Base-by-base conservation (phyloP, 1,284 basidiomycete species). In the Baeospora myosura region DNA sequence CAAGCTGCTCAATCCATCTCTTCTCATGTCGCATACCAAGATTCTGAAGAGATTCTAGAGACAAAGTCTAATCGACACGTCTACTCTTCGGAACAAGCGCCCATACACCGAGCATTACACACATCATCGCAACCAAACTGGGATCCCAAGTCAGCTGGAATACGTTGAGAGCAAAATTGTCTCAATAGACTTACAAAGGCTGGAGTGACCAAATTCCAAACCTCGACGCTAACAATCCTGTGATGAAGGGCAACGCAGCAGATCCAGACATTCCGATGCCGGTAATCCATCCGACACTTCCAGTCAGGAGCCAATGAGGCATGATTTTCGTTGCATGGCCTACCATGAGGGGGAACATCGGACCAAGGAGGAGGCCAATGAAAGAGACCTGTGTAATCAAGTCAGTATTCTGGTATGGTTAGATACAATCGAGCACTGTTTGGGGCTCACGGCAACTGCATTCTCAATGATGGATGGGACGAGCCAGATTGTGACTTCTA, bases 401-500 rank as follows among this genome's bases (percentile, higher is more conserved):
- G 6, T 18, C n/a, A 34, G 12, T 34, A 34, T 3, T 3, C 11
- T 14, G 7, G 32, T 7, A 8, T 10, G 10, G 7, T 4, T 8
- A 4, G 21, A 11, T 2, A 20, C 11, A 14, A 34, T 14, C n/a
- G 11, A 20, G 21, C 12, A 34, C n/a, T n/a, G n/a, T n/a, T n/a
- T n/a, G n/a, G n/a, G n/a, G n/a, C n/a, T n/a, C 21, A 34, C 70
- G 5, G 69, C 66, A 11, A 76, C 52, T 0, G 71, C 72, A 50
- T 69, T 69, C 33, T 64, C 66, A 38, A 74, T 52, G 28, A 76
- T 54, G 3, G 63, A 65, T 5, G 66, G 64, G 1, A 70, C 66
- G 22, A 68, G 61, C 76, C 74, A 78, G 34, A 78, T 60, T 16
- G 71, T 64, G 12, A 74, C 51, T 48, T 76, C 68, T 25, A 78